Evolutionary conservation across 2,329 filamentous ascomycete species (phyloP).

Genomic region (Sporothrix brunneoviolacea): DNA sequence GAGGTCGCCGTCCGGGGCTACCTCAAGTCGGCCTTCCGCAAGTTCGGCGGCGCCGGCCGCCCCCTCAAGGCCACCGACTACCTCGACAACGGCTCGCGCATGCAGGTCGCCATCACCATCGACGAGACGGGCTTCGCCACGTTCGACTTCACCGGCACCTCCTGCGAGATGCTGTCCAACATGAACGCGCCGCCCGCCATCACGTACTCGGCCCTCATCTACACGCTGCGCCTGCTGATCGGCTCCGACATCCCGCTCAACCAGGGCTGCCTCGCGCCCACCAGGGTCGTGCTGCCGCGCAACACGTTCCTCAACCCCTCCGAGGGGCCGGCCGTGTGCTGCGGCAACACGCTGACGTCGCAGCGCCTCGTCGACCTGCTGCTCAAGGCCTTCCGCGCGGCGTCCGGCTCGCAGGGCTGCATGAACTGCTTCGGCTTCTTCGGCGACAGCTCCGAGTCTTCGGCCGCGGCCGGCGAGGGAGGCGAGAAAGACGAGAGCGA

Average conservation of each 20-base stretch:
- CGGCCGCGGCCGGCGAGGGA: conserved; percentile 22
- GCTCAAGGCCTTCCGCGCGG: conserved; percentile 24
- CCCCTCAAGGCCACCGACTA: conserved; percentile 33
- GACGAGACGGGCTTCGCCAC: conserved; percentile 25
- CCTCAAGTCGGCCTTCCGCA: conserved; percentile 50
- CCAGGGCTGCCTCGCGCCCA: conserved; percentile 31
- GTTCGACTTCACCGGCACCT: conserved; percentile 33
- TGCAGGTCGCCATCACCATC: conserved; percentile 28
- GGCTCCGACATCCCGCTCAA: conserved; percentile 32
- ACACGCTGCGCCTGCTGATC: conserved; percentile 31
- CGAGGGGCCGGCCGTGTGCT: conserved; percentile 19
- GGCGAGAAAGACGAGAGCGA: too few species aligned
- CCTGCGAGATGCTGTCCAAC: conserved; percentile 16
- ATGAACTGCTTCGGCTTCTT: conserved; percentile 30
- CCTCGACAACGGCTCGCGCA: conserved; percentile 34
- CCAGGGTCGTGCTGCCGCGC: conserved; percentile 27
- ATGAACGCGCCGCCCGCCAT: conserved; percentile 17
- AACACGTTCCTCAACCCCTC: conserved; percentile 30
- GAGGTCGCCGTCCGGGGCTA: conserved; percentile 65
- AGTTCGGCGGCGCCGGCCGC: too few species aligned
- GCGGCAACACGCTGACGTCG: conserved; percentile 35
- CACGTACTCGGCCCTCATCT: conserved; percentile 30
- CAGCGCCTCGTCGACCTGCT: conserved; percentile 30
- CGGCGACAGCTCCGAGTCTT: conserved; percentile 15
- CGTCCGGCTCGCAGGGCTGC: conserved; percentile 26